Base-by-base conservation (phyloP, 306 rosid genomes). In the Alnus rubra region DNA sequence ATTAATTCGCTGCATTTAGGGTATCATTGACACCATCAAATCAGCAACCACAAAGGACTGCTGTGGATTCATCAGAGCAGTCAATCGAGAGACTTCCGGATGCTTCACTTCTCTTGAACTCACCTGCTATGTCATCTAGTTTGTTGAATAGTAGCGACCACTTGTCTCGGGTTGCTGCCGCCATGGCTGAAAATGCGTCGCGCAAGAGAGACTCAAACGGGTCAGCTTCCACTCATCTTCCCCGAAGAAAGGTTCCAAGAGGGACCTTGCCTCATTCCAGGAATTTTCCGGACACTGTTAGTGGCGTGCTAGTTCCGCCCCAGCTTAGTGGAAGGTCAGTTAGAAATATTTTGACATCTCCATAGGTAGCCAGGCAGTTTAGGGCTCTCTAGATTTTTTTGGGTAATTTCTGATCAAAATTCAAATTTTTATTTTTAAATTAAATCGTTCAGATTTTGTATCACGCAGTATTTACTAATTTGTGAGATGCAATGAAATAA, bases 271-370 rank as follows among this genome's bases (percentile, higher is more conserved):
- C 86, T 74, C 90, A 77, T 77, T 86, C 97, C 59, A 91, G 84
- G 86, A 84, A 73, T 84, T 80, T 88, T 80, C 97, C 98, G 42
- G 98, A 94, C 73, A 92, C 97, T 51, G 62, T 70, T 73, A 76
- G 90, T 55, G 85, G 87, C 44, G 7, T 86, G 84, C 80, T 94
- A 55, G 83, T 91, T 82, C 98, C 98, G 12, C 98, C 98, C 71
- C 98, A 94, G 88, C 90, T 94, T 73, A 83, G 84, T n/a, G 98
- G 97, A 86, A 94, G 98, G 98, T 92, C 55, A 65, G 98, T 85
- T 73, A 49, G 54, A 28, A 63, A 42, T 31, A 14, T 77, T 18
- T 56, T 63, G 51, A 63, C 51, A 7, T 30, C 4, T 23, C 19
- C 54, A 67, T 14, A 44, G 11, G 52, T 81, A 51, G 42, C 76